Percentiles rank a stretch among this genome's conserved stretches.
Evolutionary conservation across 1,284 basidiomycete genomes (phyloP).

Genomic region (Melampsora americana): DNA sequence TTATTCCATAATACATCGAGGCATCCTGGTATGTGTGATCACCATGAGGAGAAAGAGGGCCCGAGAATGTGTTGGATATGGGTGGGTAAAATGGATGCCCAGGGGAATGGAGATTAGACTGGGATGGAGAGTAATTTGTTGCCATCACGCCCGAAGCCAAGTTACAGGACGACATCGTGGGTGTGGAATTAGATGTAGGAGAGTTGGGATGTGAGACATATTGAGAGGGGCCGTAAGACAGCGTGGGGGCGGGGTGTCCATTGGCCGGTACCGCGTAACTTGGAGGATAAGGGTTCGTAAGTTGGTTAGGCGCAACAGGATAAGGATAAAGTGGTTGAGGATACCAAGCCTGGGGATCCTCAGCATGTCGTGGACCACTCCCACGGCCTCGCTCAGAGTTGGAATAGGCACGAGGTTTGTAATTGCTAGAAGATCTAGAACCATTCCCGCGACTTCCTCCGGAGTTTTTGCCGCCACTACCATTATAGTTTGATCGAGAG

Average conservation of each 20-base stretch:
- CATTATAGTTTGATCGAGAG: too few relatives aligned
- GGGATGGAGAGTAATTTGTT: neutral
- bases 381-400: too few relatives aligned
- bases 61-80: neutral
- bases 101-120: neutral
- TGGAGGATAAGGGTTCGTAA: neutral
- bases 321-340: neutral
- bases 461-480: too few relatives aligned
- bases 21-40: neutral
- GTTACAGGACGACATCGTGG: too few relatives aligned
- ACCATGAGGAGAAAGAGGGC: conserved; percentile 2
- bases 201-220: neutral
- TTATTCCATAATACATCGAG: conserved; percentile 16
- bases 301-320: neutral
- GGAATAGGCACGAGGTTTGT: neutral
- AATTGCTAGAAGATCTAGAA: neutral
- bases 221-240: neutral
- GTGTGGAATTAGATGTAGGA: neutral
- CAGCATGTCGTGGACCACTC: too few relatives aligned
- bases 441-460: neutral
- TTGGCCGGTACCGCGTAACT: neutral
- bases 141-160: too few relatives aligned
- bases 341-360: neutral
- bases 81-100: neutral
- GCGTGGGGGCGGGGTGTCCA: too few relatives aligned